Evolutionary conservation across 106 monocot genomes (phyloP).

Genomic region (Phalaenopsis equestris): DNA sequence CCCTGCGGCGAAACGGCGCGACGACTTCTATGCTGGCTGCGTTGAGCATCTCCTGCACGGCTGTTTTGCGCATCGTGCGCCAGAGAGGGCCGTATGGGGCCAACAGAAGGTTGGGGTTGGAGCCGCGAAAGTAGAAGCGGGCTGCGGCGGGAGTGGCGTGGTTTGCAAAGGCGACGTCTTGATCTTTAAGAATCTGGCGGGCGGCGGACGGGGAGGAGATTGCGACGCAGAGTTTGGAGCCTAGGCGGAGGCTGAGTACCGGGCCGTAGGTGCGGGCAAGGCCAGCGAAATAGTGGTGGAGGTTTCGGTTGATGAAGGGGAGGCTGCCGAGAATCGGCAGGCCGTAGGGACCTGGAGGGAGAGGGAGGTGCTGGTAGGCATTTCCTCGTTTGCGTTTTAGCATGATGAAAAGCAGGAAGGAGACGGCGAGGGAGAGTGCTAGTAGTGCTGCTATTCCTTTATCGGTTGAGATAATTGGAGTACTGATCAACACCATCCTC

Average conservation of each 20-base stretch:
- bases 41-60: slow-evolving; percentile 1
- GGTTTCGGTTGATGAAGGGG: slow-evolving; percentile 36
- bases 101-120: neutral
- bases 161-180: slow-evolving; percentile 19
- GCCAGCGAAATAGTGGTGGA: slow-evolving; percentile 41
- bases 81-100: slow-evolving; percentile 1
- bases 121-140: neutral
- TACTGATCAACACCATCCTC: too few relatives aligned
- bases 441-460: too few relatives aligned
- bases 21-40: neutral
- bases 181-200: slow-evolving; percentile 25
- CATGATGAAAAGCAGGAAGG: too few relatives aligned
- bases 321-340: slow-evolving; percentile 48
- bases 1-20: slow-evolving; percentile 14
- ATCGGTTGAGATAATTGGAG: too few relatives aligned
- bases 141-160: neutral
- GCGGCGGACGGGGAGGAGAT: slow-evolving; percentile 38
- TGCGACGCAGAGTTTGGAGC: slow-evolving; percentile 35
- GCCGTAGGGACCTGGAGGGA: slow-evolving; percentile 41
- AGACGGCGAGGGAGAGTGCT: too few relatives aligned
- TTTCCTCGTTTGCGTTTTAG: too few relatives aligned
- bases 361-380: neutral
- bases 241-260: slow-evolving; percentile 41
- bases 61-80: slow-evolving; percentile 7
- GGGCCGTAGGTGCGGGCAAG: slow-evolving; percentile 41